These are phyloP conservation scores for Pontederia paniculata DNA, from an alignment of 176 grass and related monocot genomes.

Conservation along the genomic window DNA sequence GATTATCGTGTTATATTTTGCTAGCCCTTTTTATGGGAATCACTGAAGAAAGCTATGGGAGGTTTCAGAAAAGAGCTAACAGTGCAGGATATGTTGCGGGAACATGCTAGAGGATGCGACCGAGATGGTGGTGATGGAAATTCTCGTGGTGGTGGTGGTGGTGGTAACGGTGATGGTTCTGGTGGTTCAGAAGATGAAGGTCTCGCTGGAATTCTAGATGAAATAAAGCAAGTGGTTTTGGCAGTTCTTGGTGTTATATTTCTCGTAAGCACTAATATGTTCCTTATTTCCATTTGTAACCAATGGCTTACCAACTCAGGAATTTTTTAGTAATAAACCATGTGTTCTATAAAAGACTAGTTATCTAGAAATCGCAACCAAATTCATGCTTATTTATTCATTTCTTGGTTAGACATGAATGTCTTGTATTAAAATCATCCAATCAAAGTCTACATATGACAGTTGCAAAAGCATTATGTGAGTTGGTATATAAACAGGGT, in stretches of 20 bases:
- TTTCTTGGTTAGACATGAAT: no score
- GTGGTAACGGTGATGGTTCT: slow-evolving; percentile 30
- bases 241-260: slow-evolving; percentile 55
- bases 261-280: slow-evolving; percentile 42
- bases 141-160: slow-evolving; percentile 31
- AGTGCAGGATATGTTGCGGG: slow-evolving; percentile 36
- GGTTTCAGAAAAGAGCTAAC: slow-evolving; percentile 36
- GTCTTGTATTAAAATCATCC: no score
- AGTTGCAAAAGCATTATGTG: no score
- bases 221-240: slow-evolving; percentile 62
- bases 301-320: no score
- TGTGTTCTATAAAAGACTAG: no score
- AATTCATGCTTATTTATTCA: no score
- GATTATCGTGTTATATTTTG: no score
- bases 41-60: slow-evolving; percentile 63
- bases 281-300: no score
- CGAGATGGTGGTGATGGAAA: slow-evolving; percentile 47
- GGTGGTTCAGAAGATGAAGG: slow-evolving; percentile 40
- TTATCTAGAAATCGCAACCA: no score
- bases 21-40: slow-evolving; percentile 69
- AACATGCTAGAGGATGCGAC: slow-evolving; percentile 30
- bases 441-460: no score
- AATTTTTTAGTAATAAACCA: no score
- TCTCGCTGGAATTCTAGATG: slow-evolving; percentile 61
- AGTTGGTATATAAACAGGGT: no score